These are phyloP conservation scores for Hibiscus mutabilis DNA, from an alignment of 345 rosid species.

Conservation along the genomic window DNA sequence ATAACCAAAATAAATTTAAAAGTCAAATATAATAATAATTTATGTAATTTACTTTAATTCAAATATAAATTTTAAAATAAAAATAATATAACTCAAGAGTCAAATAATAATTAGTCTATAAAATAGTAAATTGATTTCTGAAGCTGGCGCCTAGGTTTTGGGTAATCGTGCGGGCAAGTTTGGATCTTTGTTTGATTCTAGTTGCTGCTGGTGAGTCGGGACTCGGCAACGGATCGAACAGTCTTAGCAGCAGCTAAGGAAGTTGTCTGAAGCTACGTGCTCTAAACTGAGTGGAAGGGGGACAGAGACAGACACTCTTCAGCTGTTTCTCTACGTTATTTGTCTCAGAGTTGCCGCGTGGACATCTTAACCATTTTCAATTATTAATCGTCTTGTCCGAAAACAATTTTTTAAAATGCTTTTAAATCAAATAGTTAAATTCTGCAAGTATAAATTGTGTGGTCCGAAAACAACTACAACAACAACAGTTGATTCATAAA, in stretches of 20 bases:
- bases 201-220: background rate
- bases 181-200: background rate
- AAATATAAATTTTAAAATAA: no score
- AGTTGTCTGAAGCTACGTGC: background rate
- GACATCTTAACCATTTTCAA: background rate
- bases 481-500: background rate
- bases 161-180: background rate
- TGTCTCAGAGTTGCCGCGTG: background rate
- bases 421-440: background rate
- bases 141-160: background rate
- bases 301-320: background rate
- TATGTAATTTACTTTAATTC: no score
- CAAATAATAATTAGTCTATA: no score
- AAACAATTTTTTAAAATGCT: no score
- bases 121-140: background rate
- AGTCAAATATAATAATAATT: no score
- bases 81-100: no score
- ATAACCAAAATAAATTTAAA: no score
- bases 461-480: background rate
- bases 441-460: background rate
- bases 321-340: background rate
- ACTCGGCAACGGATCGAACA: background rate
- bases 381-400: background rate
- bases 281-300: background rate
- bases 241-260: background rate